Evolutionary conservation across 352 stramenopile species (phyloP), one percentile per base, ranked within the genome.

Genomic region (Bremia lactucae): DNA sequence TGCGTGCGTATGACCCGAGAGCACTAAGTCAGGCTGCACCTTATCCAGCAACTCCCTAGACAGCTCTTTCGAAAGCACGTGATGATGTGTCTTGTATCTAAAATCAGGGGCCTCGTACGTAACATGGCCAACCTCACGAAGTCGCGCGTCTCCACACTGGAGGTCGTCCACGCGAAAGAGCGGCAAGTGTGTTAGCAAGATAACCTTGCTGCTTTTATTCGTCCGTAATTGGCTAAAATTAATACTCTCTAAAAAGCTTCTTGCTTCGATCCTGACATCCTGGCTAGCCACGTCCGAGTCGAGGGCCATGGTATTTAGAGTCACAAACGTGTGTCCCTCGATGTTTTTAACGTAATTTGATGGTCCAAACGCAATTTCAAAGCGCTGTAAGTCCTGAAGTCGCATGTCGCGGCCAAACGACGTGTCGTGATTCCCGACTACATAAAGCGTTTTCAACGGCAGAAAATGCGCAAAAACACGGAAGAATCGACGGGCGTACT

Each of bases 391-490:
- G 21, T 71, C 59, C 20, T 57, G 15, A 3, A 61, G 22, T 7
- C 49, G 42, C 58, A 85, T 62, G 33, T 66, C 62, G 19, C 55
- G 53, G 6, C 73, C 74, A 42, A 87, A 87, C 3, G 73, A 47
- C n/a, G 70, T 65, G 54, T 90, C 77, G 39, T 90, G 77, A 45
- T 90, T 90, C 14, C 77, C 77, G 19, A 84, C 73, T 44, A 86
- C 24, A 26, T 77, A 84, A 10, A 88, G 47, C 23, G 63, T 84
- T 36, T 66, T 54, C 18, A 82, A 46, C 1, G 59, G 41, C 2
- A 56, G 22, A 7, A 72, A 67, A 20, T 58, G 67, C 1, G 48
- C 42, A 21, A 83, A 68, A 0, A 52, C 59, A 3, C 33, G 36
- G n/a, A 62, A 65, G 49, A 88, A 82, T 6, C 75, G 61, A 2